Evolutionary conservation across 768 basidiomycete species (phyloP), one percentile per base, ranked within the genome.

Genomic region (Lentinula raphanica): DNA sequence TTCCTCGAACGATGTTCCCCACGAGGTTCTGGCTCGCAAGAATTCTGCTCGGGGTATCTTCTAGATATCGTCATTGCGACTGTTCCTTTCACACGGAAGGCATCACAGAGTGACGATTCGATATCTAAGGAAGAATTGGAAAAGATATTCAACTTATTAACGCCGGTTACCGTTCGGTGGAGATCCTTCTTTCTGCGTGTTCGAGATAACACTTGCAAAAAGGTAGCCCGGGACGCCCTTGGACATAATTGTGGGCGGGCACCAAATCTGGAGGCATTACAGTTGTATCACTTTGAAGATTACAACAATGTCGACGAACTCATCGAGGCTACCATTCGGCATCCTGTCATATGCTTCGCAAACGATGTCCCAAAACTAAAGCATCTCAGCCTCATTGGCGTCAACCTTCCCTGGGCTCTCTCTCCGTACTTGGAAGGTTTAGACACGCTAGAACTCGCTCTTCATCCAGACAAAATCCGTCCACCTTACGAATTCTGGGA

Each of bases 251-350:
- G 83, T 61, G 80, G 79, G 1, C 72, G 79, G 35, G 84, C 82
- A 0, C 81, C 79, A n/a, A 67, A 70, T 49, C 78, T 87, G 49
- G 78, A 82, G 66, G 81, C 81, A 3, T 76, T 86, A 31, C 81
- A 84, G 68, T 72, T 87, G 3, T 87, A 85, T 66, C 85, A 87
- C 65, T 83, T 85, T 62, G 80, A 85, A 64, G 76, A 84, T 64
- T 87, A 78, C 65, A 65, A 72, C 21, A 78, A 72, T 13, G 66
- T 78, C 0, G 76, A 82, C 58, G 75, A 80, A 46, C 75, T 87
- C 11, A 79, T 76, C 62, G 66, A 77, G 49, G 80, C 82, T 11
- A 85, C 83, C n/a, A 77, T 81, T 62, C 72, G 79, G 12, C 77
- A 80, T 3, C 84, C 85, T 8, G 84, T 86, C 6, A 70, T 76